phyloP scores from a whole-genome alignment of 108 stramenopile species.

The Cyclotella baltica region DNA sequence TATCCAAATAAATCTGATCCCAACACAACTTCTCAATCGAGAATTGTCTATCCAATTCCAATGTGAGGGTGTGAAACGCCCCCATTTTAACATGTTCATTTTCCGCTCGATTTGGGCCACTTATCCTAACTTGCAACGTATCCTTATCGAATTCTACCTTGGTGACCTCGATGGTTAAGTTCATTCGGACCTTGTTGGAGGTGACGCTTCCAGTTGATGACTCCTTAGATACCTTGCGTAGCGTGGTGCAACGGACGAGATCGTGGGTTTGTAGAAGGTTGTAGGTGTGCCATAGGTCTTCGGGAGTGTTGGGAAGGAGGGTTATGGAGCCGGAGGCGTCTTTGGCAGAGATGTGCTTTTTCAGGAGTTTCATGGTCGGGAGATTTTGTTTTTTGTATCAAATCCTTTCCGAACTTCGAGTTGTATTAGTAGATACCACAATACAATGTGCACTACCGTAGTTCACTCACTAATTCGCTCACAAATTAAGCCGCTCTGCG shows the following conservation, averaged over 20 bases:
- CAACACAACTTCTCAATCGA: conserved; percentile 93
- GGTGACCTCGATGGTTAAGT: conserved; percentile 91
- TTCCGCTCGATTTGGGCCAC: conserved; percentile 82
- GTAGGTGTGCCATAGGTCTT: conserved; percentile 98
- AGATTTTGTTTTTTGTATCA: background rate
- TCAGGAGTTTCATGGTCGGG: conserved; percentile 74
- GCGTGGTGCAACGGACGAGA: conserved; percentile 89
- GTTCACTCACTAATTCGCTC: too few relatives aligned
- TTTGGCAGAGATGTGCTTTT: conserved; percentile 83
- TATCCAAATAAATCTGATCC: conserved; percentile 94
- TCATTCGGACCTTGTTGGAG: conserved; percentile 87
- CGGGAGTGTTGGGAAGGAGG: conserved; percentile 91
- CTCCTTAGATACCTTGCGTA: conserved; percentile 96
- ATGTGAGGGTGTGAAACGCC: conserved; percentile 93
- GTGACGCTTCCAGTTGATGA: conserved; percentile 90
- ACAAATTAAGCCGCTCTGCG: too few relatives aligned
- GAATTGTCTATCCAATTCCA: conserved; percentile 91
- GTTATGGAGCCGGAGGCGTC: conserved; percentile 87
- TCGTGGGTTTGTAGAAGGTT: conserved; percentile 92
- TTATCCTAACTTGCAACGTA: conserved; percentile 84
- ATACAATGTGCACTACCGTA: too few relatives aligned
- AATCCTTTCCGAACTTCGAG: too few relatives aligned
- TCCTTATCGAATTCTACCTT: conserved; percentile 94
- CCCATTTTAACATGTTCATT: conserved; percentile 91
- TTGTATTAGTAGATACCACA: too few relatives aligned